phyloP scores from a whole-genome alignment of 306 rosid genomes.

The Quercus suber region DNA sequence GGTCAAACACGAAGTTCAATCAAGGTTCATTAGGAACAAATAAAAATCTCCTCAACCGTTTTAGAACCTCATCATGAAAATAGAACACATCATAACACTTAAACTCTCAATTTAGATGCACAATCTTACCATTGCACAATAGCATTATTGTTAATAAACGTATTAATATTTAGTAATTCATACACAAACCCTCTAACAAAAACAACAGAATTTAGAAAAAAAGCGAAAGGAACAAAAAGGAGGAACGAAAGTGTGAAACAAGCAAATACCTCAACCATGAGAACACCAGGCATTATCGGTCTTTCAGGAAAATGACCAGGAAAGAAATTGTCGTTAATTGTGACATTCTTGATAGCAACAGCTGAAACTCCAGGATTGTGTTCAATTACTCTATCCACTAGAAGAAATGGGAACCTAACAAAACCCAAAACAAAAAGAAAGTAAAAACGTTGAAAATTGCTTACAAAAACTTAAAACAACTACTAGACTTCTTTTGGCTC shows the following conservation, averaged over 20 bases:
- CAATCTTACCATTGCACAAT: not conserved
- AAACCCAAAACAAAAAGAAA: not conserved
- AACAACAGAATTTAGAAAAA: not conserved
- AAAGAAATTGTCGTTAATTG: constrained; percentile 56
- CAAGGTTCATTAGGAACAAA: not conserved
- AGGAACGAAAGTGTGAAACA: not conserved
- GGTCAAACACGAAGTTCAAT: not conserved
- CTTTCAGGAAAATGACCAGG: constrained; percentile 58
- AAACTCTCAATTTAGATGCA: not conserved
- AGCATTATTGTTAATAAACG: not conserved
- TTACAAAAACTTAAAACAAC: too few relatives aligned
- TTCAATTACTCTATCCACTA: constrained; percentile 86
- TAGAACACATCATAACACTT: not conserved
- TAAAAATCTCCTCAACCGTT: not conserved
- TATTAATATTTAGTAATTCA: not conserved
- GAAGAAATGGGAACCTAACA: constrained; percentile 82
- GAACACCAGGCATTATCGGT: constrained; percentile 65
- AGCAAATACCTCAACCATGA: constrained; percentile 47
- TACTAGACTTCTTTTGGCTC: too few relatives aligned
- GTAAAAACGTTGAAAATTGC: not conserved
- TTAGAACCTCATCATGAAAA: not conserved
- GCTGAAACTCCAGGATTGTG: constrained; percentile 59
- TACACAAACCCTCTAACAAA: not conserved
- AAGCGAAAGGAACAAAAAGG: not conserved
- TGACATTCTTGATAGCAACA: constrained; percentile 59